Evolutionary conservation across 1,139 yeast genomes (phyloP).

Genomic region (Yamadazyma atmosphaerica): DNA sequence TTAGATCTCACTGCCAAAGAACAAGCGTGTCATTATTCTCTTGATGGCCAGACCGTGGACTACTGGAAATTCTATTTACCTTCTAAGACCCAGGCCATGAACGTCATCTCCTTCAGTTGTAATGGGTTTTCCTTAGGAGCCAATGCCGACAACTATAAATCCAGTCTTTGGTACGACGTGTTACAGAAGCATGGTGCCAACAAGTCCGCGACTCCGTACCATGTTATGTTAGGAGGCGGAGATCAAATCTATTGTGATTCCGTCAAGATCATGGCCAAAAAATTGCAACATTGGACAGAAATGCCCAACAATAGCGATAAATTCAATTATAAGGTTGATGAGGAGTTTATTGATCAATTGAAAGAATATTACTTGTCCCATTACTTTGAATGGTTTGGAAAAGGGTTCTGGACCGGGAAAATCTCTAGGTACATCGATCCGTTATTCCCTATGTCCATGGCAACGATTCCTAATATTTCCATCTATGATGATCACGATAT

Average conservation of each 20-base stretch:
- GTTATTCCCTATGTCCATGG: conserved; percentile 71
- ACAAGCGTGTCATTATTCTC: conserved; percentile 59
- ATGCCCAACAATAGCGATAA: conserved; percentile 42
- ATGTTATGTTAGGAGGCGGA: conserved; percentile 97
- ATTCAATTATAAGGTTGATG: conserved; percentile 35
- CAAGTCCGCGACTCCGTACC: conserved; percentile 54
- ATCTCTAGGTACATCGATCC: conserved; percentile 64
- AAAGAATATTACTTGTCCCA: conserved; percentile 67
- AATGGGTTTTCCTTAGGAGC: conserved; percentile 87
- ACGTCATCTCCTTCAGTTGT: conserved; percentile 80
- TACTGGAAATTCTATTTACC: conserved; percentile 60
- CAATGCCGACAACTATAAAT: conserved; percentile 64
- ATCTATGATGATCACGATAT: conserved; percentile 91
- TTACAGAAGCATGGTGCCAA: conserved; percentile 52
- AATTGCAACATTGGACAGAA: conserved; percentile 62
- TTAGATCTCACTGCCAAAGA: conserved; percentile 48
- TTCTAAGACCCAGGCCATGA: conserved; percentile 61
- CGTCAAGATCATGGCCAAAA: conserved; percentile 58
- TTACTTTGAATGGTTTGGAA: conserved; percentile 86
- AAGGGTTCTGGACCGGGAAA: conserved; percentile 79
- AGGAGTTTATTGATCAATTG: conserved; percentile 53
- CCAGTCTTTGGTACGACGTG: conserved; percentile 86
- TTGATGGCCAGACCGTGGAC: conserved; percentile 45
- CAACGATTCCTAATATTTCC: conserved; percentile 81
- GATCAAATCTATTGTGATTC: conserved; percentile 93